Evolutionary conservation across 306 rosid species (phyloP).

Genomic region (Carpinus fangiana): DNA sequence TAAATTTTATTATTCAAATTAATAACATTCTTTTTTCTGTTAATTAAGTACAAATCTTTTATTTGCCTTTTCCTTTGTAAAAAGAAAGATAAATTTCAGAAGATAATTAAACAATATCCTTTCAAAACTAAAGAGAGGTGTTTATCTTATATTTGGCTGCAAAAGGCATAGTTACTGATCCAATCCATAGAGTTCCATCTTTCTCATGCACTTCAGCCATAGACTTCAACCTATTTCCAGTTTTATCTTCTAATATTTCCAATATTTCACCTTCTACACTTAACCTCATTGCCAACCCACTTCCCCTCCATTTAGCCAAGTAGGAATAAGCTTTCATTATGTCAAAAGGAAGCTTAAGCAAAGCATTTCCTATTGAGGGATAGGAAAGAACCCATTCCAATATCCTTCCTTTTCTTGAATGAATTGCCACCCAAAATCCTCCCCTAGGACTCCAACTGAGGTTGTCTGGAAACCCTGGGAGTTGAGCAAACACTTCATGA

Average conservation of each 20-base stretch:
- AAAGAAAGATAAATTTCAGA: too few species aligned
- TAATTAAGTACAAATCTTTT: too few species aligned
- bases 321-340: constrained; percentile 38
- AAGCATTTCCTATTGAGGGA: constrained; percentile 47
- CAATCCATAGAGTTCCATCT: constrained; percentile 73
- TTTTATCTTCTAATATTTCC: constrained; percentile 46
- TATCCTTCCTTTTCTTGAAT: constrained; percentile 43
- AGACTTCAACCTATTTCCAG: constrained; percentile 40
- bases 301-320: constrained; percentile 47
- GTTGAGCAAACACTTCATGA: constrained; percentile 45
- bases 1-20: too few species aligned
- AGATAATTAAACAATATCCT: too few species aligned
- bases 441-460: constrained; percentile 68
- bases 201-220: constrained; percentile 69
- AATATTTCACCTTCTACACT: constrained; percentile 60
- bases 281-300: constrained; percentile 61
- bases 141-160: constrained; percentile 37
- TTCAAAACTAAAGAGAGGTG: not conserved
- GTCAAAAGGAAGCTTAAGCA: constrained; percentile 55
- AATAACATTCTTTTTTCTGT: too few species aligned
- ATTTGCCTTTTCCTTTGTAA: too few species aligned
- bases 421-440: constrained; percentile 80
- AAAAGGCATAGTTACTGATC: constrained; percentile 59
- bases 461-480: constrained; percentile 87
- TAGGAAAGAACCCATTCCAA: constrained; percentile 45